phyloP scores from a whole-genome alignment of 371 early-diverging fungal genomes.

The Mucor velutinosus region DNA sequence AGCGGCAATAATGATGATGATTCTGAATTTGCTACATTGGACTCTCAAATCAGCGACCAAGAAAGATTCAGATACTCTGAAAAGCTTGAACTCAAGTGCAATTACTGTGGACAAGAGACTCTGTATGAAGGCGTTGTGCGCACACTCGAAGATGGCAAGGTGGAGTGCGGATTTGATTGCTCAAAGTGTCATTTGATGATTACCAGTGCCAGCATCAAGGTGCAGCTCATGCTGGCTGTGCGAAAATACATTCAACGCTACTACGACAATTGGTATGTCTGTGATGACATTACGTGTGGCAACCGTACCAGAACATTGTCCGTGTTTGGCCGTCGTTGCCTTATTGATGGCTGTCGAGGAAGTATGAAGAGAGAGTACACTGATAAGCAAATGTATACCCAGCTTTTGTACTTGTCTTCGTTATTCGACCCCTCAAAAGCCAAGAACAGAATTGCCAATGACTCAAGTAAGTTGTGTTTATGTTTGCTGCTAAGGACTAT shows the following conservation, averaged over 20 bases:
- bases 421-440: slow-evolving; percentile 47
- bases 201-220: slow-evolving; percentile 39
- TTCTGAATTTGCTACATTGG: slow-evolving; percentile 71
- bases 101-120: slow-evolving; percentile 56
- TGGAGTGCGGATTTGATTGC: slow-evolving; percentile 60
- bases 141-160: slow-evolving; percentile 8
- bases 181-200: slow-evolving; percentile 58
- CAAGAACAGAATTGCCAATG: slow-evolving; percentile 15
- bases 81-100: slow-evolving; percentile 63
- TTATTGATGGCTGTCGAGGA: slow-evolving; percentile 70
- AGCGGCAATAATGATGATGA: slow-evolving; percentile 45
- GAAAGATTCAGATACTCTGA: slow-evolving; percentile 84
- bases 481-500: not conserved
- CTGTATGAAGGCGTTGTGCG: slow-evolving; percentile 62
- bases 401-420: slow-evolving; percentile 46
- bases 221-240: slow-evolving; percentile 69
- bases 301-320: slow-evolving; percentile 67
- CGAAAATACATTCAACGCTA: slow-evolving; percentile 70
- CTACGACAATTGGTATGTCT: slow-evolving; percentile 71
- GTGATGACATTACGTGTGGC: slow-evolving; percentile 77
- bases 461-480: not conserved
- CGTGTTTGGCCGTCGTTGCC: slow-evolving; percentile 77
- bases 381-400: slow-evolving; percentile 53
- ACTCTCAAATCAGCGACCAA: slow-evolving; percentile 79
- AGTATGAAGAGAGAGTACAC: slow-evolving; percentile 59